Evolutionary conservation across 2,329 filamentous ascomycete genomes (phyloP), one percentile per base, ranked within the genome.

Genomic region (Cercospora sojina): DNA sequence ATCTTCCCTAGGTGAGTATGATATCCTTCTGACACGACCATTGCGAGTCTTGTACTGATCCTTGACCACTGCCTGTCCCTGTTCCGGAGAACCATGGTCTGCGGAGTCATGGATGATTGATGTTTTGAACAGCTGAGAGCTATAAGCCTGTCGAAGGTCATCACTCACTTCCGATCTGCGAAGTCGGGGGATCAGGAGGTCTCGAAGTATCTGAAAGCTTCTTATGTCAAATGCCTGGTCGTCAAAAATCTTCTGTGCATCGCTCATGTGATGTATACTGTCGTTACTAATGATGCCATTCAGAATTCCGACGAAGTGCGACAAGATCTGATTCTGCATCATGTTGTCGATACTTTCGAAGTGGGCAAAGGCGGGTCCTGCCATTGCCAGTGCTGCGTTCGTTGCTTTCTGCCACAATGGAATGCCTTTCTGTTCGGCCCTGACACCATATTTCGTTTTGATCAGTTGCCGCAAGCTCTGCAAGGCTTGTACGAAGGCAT

Each of bases 151-250:
- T 47, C 92, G 87, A 3, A 89, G 87, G 68, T 82, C 82, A 69
- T 93, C 89, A 0, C 88, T 83, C 6, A 97, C 85, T 2, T 82
- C 79, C 5, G 85, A 76, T 0, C 87, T 85, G 2, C 93, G 91
- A 0, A 98, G 84, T 1, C 86, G 81, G 0, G 92, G 90, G 4
- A 92, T 90, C 47, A 96, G 88, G 35, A 97, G 83, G 9, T 86
- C 83, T 43, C 88, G 86, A 0, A 98, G 81, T 58, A 85, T 84
- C 31, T 80, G 80, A 76, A 97, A 96, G 0, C 91, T 89, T 1
- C 81, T 74, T 18, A 96, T 90, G 76, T 99, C 95, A 73, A 96
- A 96, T 1, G 83, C 78, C 78, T 98, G 89, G 74, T 99, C 94
- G 8, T 83, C 82, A 3, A 81, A 77, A 38, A 93, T 83, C 35